Conservation (phyloP, 495 filamentous ascomycete genomes). For the Penicillium taxi region DNA sequence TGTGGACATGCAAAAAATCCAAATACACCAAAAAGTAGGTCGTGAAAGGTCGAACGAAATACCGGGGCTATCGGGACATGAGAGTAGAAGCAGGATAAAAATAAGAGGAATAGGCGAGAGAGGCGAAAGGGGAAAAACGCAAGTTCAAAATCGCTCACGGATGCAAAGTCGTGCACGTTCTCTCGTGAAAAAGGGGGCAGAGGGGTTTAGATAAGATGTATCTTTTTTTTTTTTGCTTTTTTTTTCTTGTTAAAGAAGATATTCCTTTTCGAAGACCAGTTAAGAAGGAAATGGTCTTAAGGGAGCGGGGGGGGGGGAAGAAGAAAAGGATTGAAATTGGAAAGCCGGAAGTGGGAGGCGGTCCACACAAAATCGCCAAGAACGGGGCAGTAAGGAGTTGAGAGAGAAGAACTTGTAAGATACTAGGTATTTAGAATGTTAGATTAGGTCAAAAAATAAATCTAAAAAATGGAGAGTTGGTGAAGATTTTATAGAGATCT, state of each 20-base stretch:
- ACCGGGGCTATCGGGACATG: constrained; percentile 16
- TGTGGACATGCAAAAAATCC: constrained; percentile 34
- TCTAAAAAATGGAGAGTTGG: no score
- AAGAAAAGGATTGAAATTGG: constrained; percentile 9
- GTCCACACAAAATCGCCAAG: constrained; percentile 19
- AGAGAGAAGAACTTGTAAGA: no score
- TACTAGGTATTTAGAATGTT: no score
- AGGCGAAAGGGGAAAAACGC: constrained; percentile 1
- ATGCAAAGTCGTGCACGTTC: constrained; percentile 19
- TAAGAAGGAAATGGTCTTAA: constrained; percentile 1
- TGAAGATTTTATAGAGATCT: no score
- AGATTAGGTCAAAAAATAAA: no score
- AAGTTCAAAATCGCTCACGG: constrained; percentile 20
- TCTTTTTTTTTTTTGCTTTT: constrained; percentile 5
- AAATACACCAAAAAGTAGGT: constrained; percentile 36
- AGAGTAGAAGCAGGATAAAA: constrained; percentile 3
- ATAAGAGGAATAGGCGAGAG: constrained; percentile 5
- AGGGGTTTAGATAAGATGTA: not conserved
- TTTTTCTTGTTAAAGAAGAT: constrained; percentile 10
- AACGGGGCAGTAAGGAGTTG: constrained; percentile 21
- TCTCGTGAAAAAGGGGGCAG: constrained; percentile 13
- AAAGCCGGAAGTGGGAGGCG: constrained; percentile 8
- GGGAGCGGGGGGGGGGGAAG: constrained; percentile 6
- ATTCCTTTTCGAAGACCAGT: constrained; percentile 3
- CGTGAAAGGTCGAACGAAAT: constrained; percentile 4